Conservation (phyloP, 1,284 basidiomycete species). For the Ganoderma leucocontextum region DNA sequence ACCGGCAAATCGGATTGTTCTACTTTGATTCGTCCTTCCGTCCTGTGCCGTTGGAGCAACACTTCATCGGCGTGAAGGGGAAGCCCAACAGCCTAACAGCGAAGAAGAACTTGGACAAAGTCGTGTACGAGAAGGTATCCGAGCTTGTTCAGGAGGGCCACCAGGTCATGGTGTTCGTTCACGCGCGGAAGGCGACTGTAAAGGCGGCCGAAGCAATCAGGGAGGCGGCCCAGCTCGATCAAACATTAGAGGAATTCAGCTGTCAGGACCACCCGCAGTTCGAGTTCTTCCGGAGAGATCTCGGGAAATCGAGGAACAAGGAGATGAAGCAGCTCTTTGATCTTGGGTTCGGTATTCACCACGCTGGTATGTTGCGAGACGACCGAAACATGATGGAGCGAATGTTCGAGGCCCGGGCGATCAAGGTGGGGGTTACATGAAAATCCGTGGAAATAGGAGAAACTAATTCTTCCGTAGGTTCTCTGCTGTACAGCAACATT, state of each 20-base stretch:
- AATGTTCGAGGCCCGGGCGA: slow-evolving; percentile 91
- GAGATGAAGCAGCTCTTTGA: slow-evolving; percentile 98
- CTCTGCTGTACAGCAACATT: slow-evolving; percentile 98
- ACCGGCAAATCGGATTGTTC: slow-evolving; percentile 91
- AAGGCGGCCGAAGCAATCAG: slow-evolving; percentile 89
- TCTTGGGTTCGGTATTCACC: slow-evolving; percentile 95
- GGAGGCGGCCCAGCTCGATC: slow-evolving; percentile 84
- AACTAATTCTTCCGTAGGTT: slow-evolving; percentile 62
- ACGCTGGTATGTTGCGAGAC: slow-evolving; percentile 96
- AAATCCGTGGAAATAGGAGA: background rate
- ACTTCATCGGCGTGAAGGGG: slow-evolving; percentile 96
- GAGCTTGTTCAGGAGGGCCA: slow-evolving; percentile 89
- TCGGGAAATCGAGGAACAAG: slow-evolving; percentile 88
- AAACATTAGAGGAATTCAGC: slow-evolving; percentile 79
- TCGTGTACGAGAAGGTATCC: slow-evolving; percentile 91
- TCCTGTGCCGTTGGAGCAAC: slow-evolving; percentile 97
- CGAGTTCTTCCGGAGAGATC: slow-evolving; percentile 78
- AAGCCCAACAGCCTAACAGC: slow-evolving; percentile 81
- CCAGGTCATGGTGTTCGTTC: slow-evolving; percentile 99
- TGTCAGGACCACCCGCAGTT: slow-evolving; percentile 84
- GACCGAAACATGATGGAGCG: slow-evolving; percentile 97
- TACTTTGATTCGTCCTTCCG: slow-evolving; percentile 99
- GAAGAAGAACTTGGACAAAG: slow-evolving; percentile 90
- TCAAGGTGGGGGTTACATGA: slow-evolving; percentile 69
- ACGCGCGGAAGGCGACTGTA: slow-evolving; percentile 98